Evolutionary conservation across 225 moss, liverwort and hornwort genomes (phyloP), one percentile per base, ranked within the genome.

Genomic region (Thuidium tamariscinum): DNA sequence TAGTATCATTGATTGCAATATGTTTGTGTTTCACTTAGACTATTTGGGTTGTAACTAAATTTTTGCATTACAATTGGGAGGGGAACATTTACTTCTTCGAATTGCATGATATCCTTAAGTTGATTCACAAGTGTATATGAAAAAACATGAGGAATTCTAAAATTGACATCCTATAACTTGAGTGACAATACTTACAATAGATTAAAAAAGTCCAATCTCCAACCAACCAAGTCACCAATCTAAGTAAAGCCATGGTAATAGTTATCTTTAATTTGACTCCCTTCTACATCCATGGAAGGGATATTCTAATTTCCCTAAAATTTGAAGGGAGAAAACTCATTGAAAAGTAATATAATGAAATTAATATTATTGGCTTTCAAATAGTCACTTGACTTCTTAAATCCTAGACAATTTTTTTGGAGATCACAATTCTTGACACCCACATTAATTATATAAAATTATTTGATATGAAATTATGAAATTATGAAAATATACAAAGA

Each of bases 221-320:
- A 72, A 46, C 2, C 1, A 32, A 2, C 4, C 1, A 30, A 72
- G 30, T 72, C 10, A 72, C 17, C 29, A 72, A 46, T 0, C 0
- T 0, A 39, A 13, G 22, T 0, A 7, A 69, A 26, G 14, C 1
- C 25, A 30, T 1, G 1, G 0, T 46, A 18, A 46, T 46, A 4
- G 71, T 17, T 17, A 71, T 27, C 1, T 66, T 36, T 9, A 36
- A 66, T 2, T 36, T 17, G 11, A 20, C 2, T n/a, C 16, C n/a
- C 20, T 14, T 65, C 2, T n/a, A 5, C 4, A 30, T 46, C 0
- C 0, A 4, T 0, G 1, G 1, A 32, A 32, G 0, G 5, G 3
- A 34, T 13, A 32, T 21, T 4, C 6, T 7, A 19, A 19, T 32
- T 32, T 32, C 32, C 1, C 0, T 49, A 49, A 3, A 3, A 48